These are phyloP conservation scores for Penicillium sp. DNA, from an alignment of 2,329 filamentous ascomycete species.

Conservation along the genomic window DNA sequence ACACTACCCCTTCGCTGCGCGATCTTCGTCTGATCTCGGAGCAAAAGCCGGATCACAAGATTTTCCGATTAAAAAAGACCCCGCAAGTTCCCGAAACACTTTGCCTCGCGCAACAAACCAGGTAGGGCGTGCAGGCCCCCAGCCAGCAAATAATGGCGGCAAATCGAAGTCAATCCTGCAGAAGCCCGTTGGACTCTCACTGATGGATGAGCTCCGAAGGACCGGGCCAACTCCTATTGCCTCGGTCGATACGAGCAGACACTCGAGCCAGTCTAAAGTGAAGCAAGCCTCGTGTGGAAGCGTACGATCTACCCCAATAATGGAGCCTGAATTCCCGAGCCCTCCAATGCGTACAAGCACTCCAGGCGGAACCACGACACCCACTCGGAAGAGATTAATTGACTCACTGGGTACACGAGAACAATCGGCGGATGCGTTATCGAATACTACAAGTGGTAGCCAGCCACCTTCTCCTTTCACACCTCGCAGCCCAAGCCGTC, in stretches of 20 bases:
- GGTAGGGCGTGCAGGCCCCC: not conserved
- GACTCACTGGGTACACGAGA: conserved; percentile 36
- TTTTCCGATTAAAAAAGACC: not conserved
- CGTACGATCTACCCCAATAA: not conserved
- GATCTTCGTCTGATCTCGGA: not conserved
- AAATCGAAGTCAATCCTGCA: not conserved
- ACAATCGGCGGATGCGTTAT: conserved; percentile 13
- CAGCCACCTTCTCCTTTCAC: conserved; percentile 14
- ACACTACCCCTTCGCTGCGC: not conserved
- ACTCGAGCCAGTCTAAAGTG: not conserved
- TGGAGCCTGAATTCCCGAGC: not conserved
- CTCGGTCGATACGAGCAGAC: not conserved
- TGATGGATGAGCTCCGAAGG: not conserved
- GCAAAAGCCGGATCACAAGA: not conserved
- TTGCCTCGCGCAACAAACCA: not conserved
- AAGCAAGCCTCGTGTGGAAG: not conserved
- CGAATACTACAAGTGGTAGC: conserved; percentile 14
- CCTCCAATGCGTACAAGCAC: not conserved
- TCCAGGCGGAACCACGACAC: conserved; percentile 20
- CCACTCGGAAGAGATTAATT: conserved; percentile 39
- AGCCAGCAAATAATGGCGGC: not conserved
- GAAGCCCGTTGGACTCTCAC: not conserved
- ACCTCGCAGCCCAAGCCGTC: conserved; percentile 13
- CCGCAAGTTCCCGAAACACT: not conserved
- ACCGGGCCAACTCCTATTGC: not conserved